Conservation (phyloP, 2,329 filamentous ascomycete genomes). For the Blumeria graminis region DNA sequence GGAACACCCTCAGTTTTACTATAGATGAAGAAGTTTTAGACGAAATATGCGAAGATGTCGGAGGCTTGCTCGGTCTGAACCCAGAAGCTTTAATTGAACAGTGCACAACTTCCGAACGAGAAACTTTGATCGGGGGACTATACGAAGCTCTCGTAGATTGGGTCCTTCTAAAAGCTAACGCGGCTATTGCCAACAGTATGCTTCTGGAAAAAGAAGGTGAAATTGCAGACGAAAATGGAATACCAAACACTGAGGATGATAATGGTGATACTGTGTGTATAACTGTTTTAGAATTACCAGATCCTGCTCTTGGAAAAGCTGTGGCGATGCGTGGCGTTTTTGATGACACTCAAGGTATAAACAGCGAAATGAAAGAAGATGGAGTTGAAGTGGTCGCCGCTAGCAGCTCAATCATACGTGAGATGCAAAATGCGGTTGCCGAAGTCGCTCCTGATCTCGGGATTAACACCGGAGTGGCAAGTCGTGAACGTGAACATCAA, state of each 20-base stretch:
- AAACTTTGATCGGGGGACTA: conserved; percentile 58
- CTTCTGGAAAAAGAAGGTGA: conserved; percentile 37
- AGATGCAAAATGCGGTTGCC: conserved; percentile 63
- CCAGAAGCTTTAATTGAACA: conserved; percentile 58
- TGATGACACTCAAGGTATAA: conserved; percentile 80
- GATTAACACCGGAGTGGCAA: conserved; percentile 39
- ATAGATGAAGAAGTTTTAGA: conserved; percentile 69
- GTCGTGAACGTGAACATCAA: conserved; percentile 51
- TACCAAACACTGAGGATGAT: conserved; percentile 45
- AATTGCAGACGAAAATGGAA: conserved; percentile 41
- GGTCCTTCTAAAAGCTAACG: conserved; percentile 75
- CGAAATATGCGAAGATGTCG: conserved; percentile 72
- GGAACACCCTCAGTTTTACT: conserved; percentile 66
- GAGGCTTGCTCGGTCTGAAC: conserved; percentile 64
- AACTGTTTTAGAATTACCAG: conserved; percentile 67
- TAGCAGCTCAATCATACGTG: conserved; percentile 61
- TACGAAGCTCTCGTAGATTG: conserved; percentile 92
- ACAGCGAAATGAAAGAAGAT: conserved; percentile 90
- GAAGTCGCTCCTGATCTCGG: conserved; percentile 60
- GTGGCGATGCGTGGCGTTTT: conserved; percentile 78
- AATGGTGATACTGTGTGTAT: conserved; percentile 67
- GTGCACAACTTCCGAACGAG: conserved; percentile 64
- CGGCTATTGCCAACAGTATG: conserved; percentile 57
- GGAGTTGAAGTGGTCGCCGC: conserved; percentile 52
- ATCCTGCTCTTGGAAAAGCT: conserved; percentile 60